Base-by-base conservation (phyloP, 371 early-diverging fungal genomes). In the Apophysomyces sp. region DNA sequence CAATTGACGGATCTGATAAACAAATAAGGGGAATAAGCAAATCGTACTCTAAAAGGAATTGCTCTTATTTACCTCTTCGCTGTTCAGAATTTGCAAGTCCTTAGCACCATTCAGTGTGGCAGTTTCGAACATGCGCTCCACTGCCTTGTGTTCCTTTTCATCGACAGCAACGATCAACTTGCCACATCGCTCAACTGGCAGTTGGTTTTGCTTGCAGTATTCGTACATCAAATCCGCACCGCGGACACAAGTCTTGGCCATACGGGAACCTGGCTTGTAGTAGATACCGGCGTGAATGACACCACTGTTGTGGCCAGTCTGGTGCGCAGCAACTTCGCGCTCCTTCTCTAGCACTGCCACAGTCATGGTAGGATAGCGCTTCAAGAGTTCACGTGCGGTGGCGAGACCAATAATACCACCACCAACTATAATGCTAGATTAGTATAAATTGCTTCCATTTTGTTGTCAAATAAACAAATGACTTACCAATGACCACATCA, bases 221-320 rank as follows among this genome's bases (percentile, higher is more conserved):
- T 80, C 76, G 34, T 80, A 80, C 81, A 80, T 80, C 37, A 80
- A 51, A 44, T 77, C 78, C 30, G 71, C 73, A 32, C 81, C 81
- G 49, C 78, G 74, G 0, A 80, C 78, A 56, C 81, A 77, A 1
- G 78, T 77, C 32, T 77, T 67, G 1, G 81, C 81, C 81, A 80
- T 80, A 24, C 73, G 66, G 12, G 81, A 77, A 30, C 81, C 81
- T 26, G 81, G 81, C 52, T 75, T 75, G 41, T 77, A 77, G 40
- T 77, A 77, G 49, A 80, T 77, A 66, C 80, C 80, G 34, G 80
- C 80, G 57, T 80, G 80, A 28, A 80, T 80, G 13, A 80, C 81
- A 60, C 81, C 81, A 39, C 74, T 73, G 58, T 80, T 80, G 44
- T 80, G 81, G 26, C 81, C 81, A 2, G 81, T 74, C 55, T 80